A percentile compares a stretch with the other conserved stretches of the same genome.
phyloP scores from a whole-genome alignment of 106 monocot genomes.

The Dendrobium catenatum region DNA sequence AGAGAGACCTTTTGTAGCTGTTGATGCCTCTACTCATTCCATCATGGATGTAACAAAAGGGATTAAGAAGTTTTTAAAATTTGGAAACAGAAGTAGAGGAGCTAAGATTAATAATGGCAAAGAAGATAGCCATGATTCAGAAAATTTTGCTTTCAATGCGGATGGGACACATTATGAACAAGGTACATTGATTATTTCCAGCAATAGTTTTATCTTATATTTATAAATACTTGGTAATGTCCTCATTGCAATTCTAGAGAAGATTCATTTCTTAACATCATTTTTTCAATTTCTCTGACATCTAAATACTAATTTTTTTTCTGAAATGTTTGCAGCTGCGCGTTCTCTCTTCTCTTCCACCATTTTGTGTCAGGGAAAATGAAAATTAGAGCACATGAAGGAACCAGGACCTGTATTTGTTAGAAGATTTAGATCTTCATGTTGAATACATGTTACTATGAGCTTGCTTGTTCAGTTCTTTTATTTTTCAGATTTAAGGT shows the following conservation, averaged over 20 bases:
- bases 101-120: constrained; percentile 27
- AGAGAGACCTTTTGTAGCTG: constrained; percentile 24
- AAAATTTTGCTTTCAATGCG: neutral
- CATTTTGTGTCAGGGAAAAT: neutral
- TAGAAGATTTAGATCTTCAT: neutral
- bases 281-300: neutral
- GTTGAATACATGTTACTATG: neutral
- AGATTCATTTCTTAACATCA: neutral
- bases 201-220: neutral
- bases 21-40: neutral
- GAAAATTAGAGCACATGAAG: neutral
- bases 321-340: neutral
- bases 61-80: constrained; percentile 42
- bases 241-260: neutral
- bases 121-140: constrained; percentile 22
- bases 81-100: constrained; percentile 43
- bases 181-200: neutral
- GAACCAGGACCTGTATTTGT: neutral
- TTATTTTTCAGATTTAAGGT: neutral
- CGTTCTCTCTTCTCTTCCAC: neutral
- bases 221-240: neutral
- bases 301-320: neutral
- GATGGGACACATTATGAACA: neutral
- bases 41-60: constrained; percentile 39
- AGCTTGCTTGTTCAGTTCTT: neutral